These are phyloP conservation scores for Gloeostereum incarnatum DNA, from an alignment of 768 basidiomycete genomes.

Conservation along the genomic window DNA sequence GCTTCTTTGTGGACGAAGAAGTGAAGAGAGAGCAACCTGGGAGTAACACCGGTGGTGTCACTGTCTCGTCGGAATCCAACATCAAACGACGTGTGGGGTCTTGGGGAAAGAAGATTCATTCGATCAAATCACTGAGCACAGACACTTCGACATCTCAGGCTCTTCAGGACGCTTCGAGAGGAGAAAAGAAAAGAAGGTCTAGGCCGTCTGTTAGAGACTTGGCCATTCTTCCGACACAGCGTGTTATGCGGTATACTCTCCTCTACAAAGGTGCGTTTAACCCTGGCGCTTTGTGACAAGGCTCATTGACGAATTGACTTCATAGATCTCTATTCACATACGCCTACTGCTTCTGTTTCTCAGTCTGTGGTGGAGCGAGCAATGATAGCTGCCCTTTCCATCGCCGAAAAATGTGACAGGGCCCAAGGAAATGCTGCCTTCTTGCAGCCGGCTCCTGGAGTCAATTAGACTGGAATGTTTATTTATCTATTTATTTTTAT, in stretches of 20 bases:
- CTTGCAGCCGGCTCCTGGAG: constrained; percentile 13
- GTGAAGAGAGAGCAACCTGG: constrained; percentile 4
- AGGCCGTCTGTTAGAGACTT: constrained; percentile 37
- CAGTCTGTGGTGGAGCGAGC: constrained; percentile 37
- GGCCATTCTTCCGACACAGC: constrained; percentile 54
- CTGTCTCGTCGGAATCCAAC: not conserved
- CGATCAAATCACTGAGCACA: constrained; percentile 3
- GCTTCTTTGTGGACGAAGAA: constrained; percentile 24
- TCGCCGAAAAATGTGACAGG: constrained; percentile 38
- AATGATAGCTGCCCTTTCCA: constrained; percentile 31
- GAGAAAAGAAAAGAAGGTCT: constrained; percentile 1
- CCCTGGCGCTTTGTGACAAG: not conserved
- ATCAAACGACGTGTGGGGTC: constrained; percentile 2
- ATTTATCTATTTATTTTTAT: no score
- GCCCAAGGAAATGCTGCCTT: constrained; percentile 42
- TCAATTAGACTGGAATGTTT: no score
- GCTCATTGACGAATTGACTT: constrained; percentile 1
- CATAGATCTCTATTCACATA: constrained; percentile 41
- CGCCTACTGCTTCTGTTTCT: constrained; percentile 35
- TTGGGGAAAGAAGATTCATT: constrained; percentile 5
- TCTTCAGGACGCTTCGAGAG: not conserved
- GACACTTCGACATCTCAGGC: not conserved
- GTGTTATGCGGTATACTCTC: constrained; percentile 54
- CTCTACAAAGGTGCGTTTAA: constrained; percentile 43
- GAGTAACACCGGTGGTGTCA: not conserved